Base-by-base conservation (phyloP, 1,284 basidiomycete species). In the Bjerkandera adusta region DNA sequence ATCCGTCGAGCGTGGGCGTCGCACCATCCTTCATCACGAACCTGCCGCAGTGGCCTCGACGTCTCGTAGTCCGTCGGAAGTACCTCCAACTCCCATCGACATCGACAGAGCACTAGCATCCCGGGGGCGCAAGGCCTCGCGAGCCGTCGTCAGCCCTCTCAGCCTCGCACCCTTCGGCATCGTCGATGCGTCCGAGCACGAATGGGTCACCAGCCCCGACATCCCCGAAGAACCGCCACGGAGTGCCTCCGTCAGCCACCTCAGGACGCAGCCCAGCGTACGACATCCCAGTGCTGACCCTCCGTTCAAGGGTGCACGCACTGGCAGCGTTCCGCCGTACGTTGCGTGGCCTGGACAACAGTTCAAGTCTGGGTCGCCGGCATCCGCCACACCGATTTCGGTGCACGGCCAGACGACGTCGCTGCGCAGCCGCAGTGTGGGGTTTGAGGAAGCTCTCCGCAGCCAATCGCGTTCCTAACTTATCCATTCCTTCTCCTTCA, bases 261-360 rank as follows among this genome's bases (percentile, higher is more conserved):
- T 13, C 37, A 40, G 24, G 51, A 49, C 49, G 50, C 54, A 5
- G 35, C 51, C 40, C 46, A 53, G 36, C 52, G 50, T 36, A 50
- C 54, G 33, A 41, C 47, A 45, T 30, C 49, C 32, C 32, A 36
- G 18, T 20, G 4, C 13, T 4, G 38, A 41, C 20, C 3, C 36
- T 5, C 21, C 5, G 12, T 16, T 5, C 13, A 15, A 35, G 26
- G 16, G 32, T 11, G 42, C 38, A 21, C 41, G 54, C 27, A 36
- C 47, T 4, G 52, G 43, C 45, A 62, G 61, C 45, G 57, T 61
- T 54, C 61, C 61, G 5, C 61, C 59, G 3, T 34, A 49, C 13
- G 32, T 47, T 2, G 55, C 57, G 40, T 54, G 51, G 53, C 32
- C 46, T 7, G 33, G 13, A 13, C 40, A 45, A 34, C 13, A 33